phyloP scores from a whole-genome alignment of 306 rosid genomes.

The Cicer arietinum region DNA sequence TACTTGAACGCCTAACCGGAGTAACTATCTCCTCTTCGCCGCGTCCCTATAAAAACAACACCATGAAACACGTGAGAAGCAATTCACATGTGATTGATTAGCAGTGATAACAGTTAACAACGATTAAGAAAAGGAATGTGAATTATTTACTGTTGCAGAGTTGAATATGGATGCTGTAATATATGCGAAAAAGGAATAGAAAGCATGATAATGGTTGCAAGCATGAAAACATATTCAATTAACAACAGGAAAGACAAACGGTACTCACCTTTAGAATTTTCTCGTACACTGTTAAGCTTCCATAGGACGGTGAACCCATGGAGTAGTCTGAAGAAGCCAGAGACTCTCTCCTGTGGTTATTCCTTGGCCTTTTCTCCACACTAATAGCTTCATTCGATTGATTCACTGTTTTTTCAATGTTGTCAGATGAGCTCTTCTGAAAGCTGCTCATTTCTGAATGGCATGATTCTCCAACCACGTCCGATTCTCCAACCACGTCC shows the following conservation, averaged over 20 bases:
- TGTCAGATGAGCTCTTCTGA: conserved; percentile 48
- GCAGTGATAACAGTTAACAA: not conserved
- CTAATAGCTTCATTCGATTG: conserved; percentile 53
- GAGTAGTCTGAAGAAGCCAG: conserved; percentile 71
- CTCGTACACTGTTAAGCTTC: conserved; percentile 83
- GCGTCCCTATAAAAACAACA: conserved; percentile 50
- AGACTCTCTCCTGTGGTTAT: conserved; percentile 68
- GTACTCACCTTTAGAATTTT: conserved; percentile 64
- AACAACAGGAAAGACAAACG: not conserved
- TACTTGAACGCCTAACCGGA: conserved; percentile 89
- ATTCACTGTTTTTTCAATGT: not conserved
- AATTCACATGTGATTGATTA: not conserved
- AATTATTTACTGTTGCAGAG: too few relatives aligned
- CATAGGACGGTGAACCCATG: conserved; percentile 67
- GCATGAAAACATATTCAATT: not conserved
- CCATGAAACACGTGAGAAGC: not conserved
- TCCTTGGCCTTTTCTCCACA: conserved; percentile 60
- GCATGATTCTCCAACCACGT: conserved; percentile 54
- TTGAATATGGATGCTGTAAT: too few relatives aligned
- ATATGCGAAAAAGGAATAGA: too few relatives aligned
- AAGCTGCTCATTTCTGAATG: conserved; percentile 80
- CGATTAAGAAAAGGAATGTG: not conserved
- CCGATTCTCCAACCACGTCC: conserved; percentile 52
- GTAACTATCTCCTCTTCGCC: conserved; percentile 67
- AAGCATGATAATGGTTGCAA: too few relatives aligned